Base-by-base conservation (phyloP, 352 stramenopile species). In the Phytophthora podocarpi region DNA sequence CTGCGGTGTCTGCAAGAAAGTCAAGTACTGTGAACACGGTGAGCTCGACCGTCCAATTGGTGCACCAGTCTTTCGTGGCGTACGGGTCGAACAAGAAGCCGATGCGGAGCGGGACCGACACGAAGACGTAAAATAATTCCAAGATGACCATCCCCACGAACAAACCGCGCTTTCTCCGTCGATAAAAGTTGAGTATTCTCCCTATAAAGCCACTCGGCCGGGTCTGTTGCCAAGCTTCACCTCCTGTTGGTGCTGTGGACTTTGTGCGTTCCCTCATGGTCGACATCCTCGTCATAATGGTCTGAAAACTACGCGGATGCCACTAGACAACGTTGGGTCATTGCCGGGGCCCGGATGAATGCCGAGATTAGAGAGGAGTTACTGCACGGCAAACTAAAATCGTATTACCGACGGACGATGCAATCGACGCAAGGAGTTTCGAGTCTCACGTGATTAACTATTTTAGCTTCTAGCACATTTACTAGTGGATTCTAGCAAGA, bases 41-140 rank as follows among this genome's bases (percentile, higher is more conserved):
- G 45, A 90, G 70, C 20, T 72, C 70, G 0, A 30, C 37, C 2
- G 72, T 87, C 82, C 82, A 92, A 0, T 60, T 63, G 3, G 47
- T 26, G 0, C 27, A n/a, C 41, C 61, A 67, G 20, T 49, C 46
- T 5, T 27, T 21, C 0, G 18, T 26, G 1, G 61, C 30, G 35
- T 83, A 81, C 3, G 79, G 79, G 54, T 90, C 79, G 39, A 83
- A 91, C 47, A 86, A 64, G 47, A 94, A 87, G 21, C 82, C 85
- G 35, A 94, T 70, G 0, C 82, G 82, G 7, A 91, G 65, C 13
- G 81, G 82, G 4, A 92, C 53, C 12, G 72, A 90, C 20, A 81
- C 15, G 30, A 87, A 67, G 16, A 82, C 55, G 67, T 92, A 92
- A 18, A 82, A 28, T 45, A 80, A 57, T 47, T 77, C 69, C 16